phyloP scores from a whole-genome alignment of 805 yeast genomes.

The Cyberlindnera samutprakarnensis region DNA sequence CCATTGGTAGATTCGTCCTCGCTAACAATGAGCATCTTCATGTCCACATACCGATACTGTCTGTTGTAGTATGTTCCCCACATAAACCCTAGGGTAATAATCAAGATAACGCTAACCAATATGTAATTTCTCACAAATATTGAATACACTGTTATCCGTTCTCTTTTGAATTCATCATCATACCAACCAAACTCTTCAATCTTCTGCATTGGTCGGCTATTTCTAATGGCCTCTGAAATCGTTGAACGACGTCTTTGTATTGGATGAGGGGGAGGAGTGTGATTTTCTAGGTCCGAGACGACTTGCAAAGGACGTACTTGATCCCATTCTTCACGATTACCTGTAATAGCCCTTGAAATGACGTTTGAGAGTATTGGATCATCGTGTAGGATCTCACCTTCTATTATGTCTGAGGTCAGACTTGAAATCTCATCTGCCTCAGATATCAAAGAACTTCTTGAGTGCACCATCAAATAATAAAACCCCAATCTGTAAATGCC shows the following conservation, averaged over 20 bases:
- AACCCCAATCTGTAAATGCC: too few relatives aligned
- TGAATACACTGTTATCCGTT: conserved; percentile 12
- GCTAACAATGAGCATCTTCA: conserved; percentile 26
- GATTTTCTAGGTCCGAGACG: too few relatives aligned
- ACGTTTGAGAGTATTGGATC: too few relatives aligned
- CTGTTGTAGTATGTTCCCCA: conserved; percentile 32
- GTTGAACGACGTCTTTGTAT: conserved; percentile 13
- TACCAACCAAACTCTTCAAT: conserved; percentile 16
- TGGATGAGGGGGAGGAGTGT: too few relatives aligned
- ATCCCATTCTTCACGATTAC: too few relatives aligned
- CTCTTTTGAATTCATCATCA: conserved; percentile 14
- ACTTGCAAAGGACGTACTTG: too few relatives aligned
- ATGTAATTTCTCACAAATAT: conserved; percentile 15
- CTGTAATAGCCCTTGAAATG: too few relatives aligned
- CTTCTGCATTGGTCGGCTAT: conserved; percentile 8
- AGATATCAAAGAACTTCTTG: too few relatives aligned
- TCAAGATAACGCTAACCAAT: conserved; percentile 17
- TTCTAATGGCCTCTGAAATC: conserved; percentile 12
- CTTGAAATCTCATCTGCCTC: too few relatives aligned
- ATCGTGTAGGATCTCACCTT: too few relatives aligned
- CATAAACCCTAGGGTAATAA: conserved; percentile 20
- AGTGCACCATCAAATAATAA: too few relatives aligned
- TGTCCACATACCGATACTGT: conserved; percentile 15
- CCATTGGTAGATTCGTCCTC: conserved; percentile 24
- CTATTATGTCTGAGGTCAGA: too few relatives aligned